Conservation (phyloP, 2,329 filamentous ascomycete species). For the Pseudocercospora musae region DNA sequence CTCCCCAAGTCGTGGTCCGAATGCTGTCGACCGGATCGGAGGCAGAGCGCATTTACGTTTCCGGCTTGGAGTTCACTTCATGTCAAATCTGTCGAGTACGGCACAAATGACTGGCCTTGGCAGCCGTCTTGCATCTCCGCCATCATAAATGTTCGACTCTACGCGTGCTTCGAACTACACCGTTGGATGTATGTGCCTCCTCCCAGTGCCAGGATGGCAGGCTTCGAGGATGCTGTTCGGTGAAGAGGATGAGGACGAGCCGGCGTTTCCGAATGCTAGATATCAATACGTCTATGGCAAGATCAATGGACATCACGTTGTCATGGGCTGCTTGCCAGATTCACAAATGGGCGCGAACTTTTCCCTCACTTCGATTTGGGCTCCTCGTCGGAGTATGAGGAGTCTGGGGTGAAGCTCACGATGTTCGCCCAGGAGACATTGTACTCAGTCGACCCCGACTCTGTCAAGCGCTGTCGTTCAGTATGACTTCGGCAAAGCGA, state of each 20-base stretch:
- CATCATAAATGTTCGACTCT: not conserved
- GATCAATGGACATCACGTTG: conserved; percentile 8
- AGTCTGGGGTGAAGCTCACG: conserved; percentile 20
- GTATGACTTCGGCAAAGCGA: conserved; percentile 1
- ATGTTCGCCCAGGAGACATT: conserved; percentile 32
- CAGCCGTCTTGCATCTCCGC: too few relatives aligned
- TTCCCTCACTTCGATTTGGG: conserved; percentile 17
- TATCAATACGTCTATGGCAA: conserved; percentile 7
- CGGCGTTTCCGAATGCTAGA: not conserved
- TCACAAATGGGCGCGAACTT: conserved; percentile 6
- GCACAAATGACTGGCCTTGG: too few relatives aligned
- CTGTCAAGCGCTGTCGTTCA: conserved; percentile 10
- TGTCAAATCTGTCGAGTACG: too few relatives aligned
- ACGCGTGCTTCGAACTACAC: not conserved
- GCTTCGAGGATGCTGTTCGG: conserved; percentile 7
- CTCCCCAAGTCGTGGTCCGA: too few relatives aligned
- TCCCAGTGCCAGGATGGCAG: conserved; percentile 7
- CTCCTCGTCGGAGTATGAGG: conserved; percentile 25
- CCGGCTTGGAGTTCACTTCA: too few relatives aligned
- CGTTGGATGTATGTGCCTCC: conserved; percentile 9
- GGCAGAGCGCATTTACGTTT: too few relatives aligned
- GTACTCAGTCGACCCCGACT: conserved; percentile 27
- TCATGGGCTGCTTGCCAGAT: conserved; percentile 10
- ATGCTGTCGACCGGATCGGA: too few relatives aligned
- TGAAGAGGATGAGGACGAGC: not conserved